These are phyloP conservation scores for Podila clonocystis DNA, from an alignment of 192 early-diverging fungal genomes.

Conservation along the genomic window DNA sequence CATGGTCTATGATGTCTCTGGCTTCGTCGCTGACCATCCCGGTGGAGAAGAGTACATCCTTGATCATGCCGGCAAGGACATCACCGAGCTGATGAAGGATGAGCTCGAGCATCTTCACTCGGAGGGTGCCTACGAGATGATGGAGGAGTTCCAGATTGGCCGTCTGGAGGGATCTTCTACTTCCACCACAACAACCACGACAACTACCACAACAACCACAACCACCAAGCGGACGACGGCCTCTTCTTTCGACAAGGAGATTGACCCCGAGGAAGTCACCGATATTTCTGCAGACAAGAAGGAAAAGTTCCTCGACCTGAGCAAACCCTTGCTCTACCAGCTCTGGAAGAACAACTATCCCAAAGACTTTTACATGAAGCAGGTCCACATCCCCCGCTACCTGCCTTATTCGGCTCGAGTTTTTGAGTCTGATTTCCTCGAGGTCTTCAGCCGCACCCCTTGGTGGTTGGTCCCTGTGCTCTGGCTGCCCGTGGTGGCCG, in stretches of 20 bases:
- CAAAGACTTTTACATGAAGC: constrained; percentile 85
- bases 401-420: constrained; percentile 78
- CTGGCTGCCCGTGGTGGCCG: constrained; percentile 78
- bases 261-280: not conserved
- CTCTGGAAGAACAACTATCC: constrained; percentile 73
- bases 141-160: constrained; percentile 86
- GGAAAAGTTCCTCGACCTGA: constrained; percentile 79
- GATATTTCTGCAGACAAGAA: constrained; percentile 45
- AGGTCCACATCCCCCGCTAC: constrained; percentile 89
- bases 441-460: constrained; percentile 82
- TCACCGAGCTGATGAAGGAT: constrained; percentile 83
- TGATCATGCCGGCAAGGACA: constrained; percentile 88
- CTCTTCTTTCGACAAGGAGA: not conserved
- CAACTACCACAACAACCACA: not conserved
- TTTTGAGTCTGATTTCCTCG: constrained; percentile 81
- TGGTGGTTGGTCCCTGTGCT: constrained; percentile 90
- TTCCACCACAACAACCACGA: not conserved
- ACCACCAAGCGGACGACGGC: not conserved
- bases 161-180: constrained; percentile 6
- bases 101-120: constrained; percentile 81
- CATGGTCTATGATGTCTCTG: constrained; percentile 88
- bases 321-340: constrained; percentile 83
- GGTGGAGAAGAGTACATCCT: constrained; percentile 91
- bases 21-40: constrained; percentile 90
- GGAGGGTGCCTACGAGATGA: constrained; percentile 86